Base-by-base conservation (phyloP, 805 yeast species). In the Vanderwaltozyma yarrowii region DNA sequence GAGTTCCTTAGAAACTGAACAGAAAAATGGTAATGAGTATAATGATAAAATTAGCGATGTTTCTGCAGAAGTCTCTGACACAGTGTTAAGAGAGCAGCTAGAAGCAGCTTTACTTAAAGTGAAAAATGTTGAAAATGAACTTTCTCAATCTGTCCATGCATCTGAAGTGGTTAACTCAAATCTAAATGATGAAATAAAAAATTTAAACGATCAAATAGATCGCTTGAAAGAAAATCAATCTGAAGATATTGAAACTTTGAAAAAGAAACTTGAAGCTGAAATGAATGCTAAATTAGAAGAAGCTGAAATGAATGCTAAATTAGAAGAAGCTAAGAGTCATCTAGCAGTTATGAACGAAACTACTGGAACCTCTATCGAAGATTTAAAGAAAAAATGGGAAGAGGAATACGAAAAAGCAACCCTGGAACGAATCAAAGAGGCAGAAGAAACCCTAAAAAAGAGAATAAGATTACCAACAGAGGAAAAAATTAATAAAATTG, bases 401-500 rank as follows among this genome's bases (percentile, higher is more conserved):
- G 56, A 52, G 30, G 66, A 61, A 26, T 50, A 56, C 34, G 58
- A 61, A 46, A 55, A 51, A 36, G 47, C 45, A 15, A 49, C 52
- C 10, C 15, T 37, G 6, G 50, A 39, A 56, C 56, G 56, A 51
- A 62, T 44, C 13, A 61, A 65, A 41, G 64, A 67, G 32, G 65
- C 70, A 15, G 67, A 64, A 24, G 70, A 66, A 33, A 67, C 71
- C 3, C 61, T 73, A 35, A 62, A 65, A 37, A 71, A 73, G 19
- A 70, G 74, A 31, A 71, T 73, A 35, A 73, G 75, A 51, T 35
- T 48, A 28, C 61, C 61, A 12, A 45, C 59, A 11, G 77, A 76
- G 49, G 70, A 69, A 34, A 80, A 73, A 42, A 70, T 80, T 56
- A 71, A 76, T n/a, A 76, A 71, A 32, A 69, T 68, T 36, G 62